A percentile compares a stretch with the other conserved stretches of the same genome.
phyloP scores from a whole-genome alignment of 805 yeast genomes.

The Wickerhamiella kurtzmanii region DNA sequence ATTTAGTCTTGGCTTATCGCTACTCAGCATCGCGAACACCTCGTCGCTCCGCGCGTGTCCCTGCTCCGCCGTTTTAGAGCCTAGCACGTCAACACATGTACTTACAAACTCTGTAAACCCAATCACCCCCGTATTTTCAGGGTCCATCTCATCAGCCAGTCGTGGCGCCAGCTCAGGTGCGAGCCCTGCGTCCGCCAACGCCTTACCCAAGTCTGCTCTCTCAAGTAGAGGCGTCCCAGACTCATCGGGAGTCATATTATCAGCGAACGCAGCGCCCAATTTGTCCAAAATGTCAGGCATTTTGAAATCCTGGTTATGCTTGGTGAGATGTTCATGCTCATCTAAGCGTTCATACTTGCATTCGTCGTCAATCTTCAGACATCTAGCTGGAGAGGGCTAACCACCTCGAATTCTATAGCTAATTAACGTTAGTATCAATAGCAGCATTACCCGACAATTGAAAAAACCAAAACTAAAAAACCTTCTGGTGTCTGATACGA shows the following conservation, averaged over 20 bases:
- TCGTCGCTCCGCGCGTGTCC: constrained; percentile 5
- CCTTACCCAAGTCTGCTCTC: constrained; percentile 16
- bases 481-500: no score
- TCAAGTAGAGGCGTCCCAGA: constrained; percentile 19
- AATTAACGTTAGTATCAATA: no score
- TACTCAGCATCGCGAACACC: constrained; percentile 15
- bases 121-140: constrained; percentile 20
- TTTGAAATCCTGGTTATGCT: no score
- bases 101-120: constrained; percentile 21
- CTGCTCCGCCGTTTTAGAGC: background rate
- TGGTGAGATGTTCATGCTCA: no score
- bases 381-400: no score
- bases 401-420: no score
- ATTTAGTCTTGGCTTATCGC: constrained; percentile 17
- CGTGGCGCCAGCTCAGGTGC: constrained; percentile 11
- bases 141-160: constrained; percentile 17
- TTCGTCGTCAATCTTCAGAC: no score
- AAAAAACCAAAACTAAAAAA: no score
- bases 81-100: constrained; percentile 2
- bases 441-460: no score
- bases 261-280: constrained; percentile 21
- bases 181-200: constrained; percentile 21
- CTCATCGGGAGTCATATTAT: constrained; percentile 22
- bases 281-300: constrained; percentile 1
- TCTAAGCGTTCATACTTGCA: no score